Evolutionary conservation across 2,329 filamentous ascomycete species (phyloP).

Genomic region (Aspergillus transmontanensis): DNA sequence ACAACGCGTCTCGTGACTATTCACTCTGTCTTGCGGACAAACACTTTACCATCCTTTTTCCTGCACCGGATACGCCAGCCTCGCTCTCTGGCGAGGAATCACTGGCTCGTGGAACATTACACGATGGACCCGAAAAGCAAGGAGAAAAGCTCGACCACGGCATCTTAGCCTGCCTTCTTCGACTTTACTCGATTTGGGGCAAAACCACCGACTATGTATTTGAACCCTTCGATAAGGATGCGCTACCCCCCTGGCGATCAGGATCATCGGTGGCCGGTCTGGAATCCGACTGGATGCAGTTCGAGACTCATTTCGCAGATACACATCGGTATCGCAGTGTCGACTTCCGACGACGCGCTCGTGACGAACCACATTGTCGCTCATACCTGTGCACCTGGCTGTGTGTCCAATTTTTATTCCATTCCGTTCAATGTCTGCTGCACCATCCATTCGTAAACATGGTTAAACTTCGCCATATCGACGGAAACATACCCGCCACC

Average conservation of each 20-base stretch:
- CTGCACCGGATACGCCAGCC: slow-evolving; percentile 4
- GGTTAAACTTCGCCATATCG: slow-evolving; percentile 29
- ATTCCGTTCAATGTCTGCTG: slow-evolving; percentile 26
- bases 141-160: slow-evolving; percentile 25
- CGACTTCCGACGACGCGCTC: slow-evolving; percentile 27
- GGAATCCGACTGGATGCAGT: slow-evolving; percentile 31
- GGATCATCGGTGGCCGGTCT: slow-evolving; percentile 26
- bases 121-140: slow-evolving; percentile 18
- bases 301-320: slow-evolving; percentile 31
- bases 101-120: slow-evolving; percentile 13
- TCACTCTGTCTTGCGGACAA: slow-evolving; percentile 28
- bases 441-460: slow-evolving; percentile 32
- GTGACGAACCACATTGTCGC: slow-evolving; percentile 23
- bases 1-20: slow-evolving; percentile 28
- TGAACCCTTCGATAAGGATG: slow-evolving; percentile 18
- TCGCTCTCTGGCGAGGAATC: neutral
- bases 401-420: slow-evolving; percentile 31
- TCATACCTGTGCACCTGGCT: slow-evolving; percentile 30
- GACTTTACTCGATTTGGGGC: slow-evolving; percentile 27
- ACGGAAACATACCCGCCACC: slow-evolving; percentile 26
- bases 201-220: slow-evolving; percentile 30
- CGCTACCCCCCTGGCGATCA: slow-evolving; percentile 26
- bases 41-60: slow-evolving; percentile 27
- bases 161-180: slow-evolving; percentile 25
- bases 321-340: slow-evolving; percentile 31